These are phyloP conservation scores for Phytophthora constricta DNA, from an alignment of 352 stramenopile genomes.

Conservation along the genomic window DNA sequence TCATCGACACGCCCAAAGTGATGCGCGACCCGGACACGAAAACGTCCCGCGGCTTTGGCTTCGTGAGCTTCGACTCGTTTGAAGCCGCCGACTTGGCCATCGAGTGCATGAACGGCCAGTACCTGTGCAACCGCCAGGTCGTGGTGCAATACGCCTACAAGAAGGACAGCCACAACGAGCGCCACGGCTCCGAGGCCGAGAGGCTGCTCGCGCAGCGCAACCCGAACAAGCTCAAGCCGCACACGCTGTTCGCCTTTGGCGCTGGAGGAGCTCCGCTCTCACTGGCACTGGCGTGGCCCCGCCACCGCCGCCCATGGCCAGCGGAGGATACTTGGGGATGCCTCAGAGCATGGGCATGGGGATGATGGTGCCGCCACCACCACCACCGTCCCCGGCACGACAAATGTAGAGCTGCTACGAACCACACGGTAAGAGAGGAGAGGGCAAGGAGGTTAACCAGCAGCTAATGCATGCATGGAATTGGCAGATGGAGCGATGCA, in stretches of 20 bases:
- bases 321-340: conserved; percentile 40
- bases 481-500: conserved; percentile 13
- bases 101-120: conserved; percentile 99
- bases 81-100: conserved; percentile 98
- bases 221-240: conserved; percentile 79
- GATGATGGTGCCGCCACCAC: conserved; percentile 46
- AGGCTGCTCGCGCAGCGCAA: conserved; percentile 85
- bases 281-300: conserved; percentile 30
- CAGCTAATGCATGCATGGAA: not conserved
- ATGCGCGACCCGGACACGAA: conserved; percentile 95
- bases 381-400: conserved; percentile 39
- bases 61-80: conserved; percentile 98
- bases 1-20: conserved; percentile 96
- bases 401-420: not conserved
- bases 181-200: conserved; percentile 92
- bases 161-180: conserved; percentile 94
- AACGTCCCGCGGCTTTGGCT: conserved; percentile 95
- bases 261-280: conserved; percentile 4
- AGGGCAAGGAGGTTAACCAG: not conserved
- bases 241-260: conserved; percentile 78
- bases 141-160: conserved; percentile 99
- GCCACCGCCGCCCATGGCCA: conserved; percentile 44
- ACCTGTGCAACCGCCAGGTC: conserved; percentile 97
- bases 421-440: no score
- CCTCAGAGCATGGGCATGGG: conserved; percentile 49